Evolutionary conservation across 768 basidiomycete genomes (phyloP), one percentile per base, ranked within the genome.

Genomic region (Brasilioporus rufonigricans): DNA sequence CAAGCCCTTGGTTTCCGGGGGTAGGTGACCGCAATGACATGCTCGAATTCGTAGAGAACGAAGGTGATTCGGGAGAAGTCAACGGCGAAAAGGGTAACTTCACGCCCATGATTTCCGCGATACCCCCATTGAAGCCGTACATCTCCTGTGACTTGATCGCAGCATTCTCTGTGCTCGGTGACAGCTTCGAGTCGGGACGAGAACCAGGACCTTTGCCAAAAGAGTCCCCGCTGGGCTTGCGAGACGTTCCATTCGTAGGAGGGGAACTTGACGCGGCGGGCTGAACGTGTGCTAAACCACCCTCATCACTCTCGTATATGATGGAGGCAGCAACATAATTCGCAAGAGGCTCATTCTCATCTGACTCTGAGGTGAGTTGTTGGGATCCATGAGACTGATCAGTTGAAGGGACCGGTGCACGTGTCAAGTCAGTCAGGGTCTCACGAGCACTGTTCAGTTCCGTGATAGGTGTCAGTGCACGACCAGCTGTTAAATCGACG

Each of bases 381-480:
- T 43, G 57, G 36, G 50, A 52, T 35, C 35, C 60, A 8, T 48
- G 48, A 16, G 58, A 33, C 32, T 69, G 66, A 27, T 66, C 64
- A 8, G 38, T 23, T 36, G 66, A 61, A 39, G 44, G 59, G 14
- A 57, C 66, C 0, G 26, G 54, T n/a, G 55, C 13, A 16, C 36
- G 63, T 19, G 52, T 21, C 23, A 63, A 50, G 49, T 69, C 71
- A 18, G 50, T 40, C 43, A 35, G 5, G 4, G 73, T 74, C 35
- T 74, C 70, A 3, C 53, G 63, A 8, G 66, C 61, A 40, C 61
- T 64, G 60, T 71, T 75, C 16, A 70, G 62, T 65, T 91, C 89
- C 3, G 83, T 84, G 56, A 91, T 90, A 9, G 88, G 87, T 3
- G 88, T 81, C 53, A 89, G 68, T 7, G 74, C 59, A 29, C 77